These are phyloP conservation scores for Paramecium bursaria DNA, from an alignment of 73 alveolate genomes.

Conservation along the genomic window DNA sequence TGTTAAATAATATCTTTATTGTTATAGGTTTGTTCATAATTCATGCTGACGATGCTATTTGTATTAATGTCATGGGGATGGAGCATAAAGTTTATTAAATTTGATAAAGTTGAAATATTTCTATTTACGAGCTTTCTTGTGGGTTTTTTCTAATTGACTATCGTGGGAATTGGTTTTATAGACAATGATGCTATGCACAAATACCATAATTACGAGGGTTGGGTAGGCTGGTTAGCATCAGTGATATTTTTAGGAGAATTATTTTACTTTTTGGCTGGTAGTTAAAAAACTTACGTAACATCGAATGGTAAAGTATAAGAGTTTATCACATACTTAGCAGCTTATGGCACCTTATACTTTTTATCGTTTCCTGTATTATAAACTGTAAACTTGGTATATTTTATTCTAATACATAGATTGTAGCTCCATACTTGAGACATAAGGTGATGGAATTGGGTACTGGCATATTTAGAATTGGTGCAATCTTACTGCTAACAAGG, in stretches of 20 bases:
- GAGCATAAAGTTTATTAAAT: conserved; percentile 59
- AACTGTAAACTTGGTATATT: conserved; percentile 41
- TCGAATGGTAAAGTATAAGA: conserved; percentile 3
- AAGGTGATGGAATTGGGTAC: conserved; percentile 56
- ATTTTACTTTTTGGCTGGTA: conserved; percentile 19
- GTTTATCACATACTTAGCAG: background rate
- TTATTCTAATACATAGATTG: conserved; percentile 7
- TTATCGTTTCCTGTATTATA: conserved; percentile 27
- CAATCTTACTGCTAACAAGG: conserved; percentile 16
- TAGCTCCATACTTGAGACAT: conserved; percentile 33
- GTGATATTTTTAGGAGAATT: conserved; percentile 29
- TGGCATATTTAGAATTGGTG: conserved; percentile 14
- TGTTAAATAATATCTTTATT: conserved; percentile 21
- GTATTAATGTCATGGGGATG: conserved; percentile 69
- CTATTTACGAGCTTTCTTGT: conserved; percentile 56
- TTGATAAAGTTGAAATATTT: conserved; percentile 60
- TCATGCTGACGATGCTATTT: conserved; percentile 33
- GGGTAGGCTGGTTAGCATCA: conserved; percentile 60
- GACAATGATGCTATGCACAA: conserved; percentile 64
- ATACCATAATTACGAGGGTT: conserved; percentile 65
- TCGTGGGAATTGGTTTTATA: conserved; percentile 65
- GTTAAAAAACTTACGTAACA: conserved; percentile 8
- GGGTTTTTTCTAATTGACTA: conserved; percentile 54
- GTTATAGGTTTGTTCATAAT: conserved; percentile 25
- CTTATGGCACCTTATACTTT: conserved; percentile 34